phyloP scores from a whole-genome alignment of 345 rosid species.

The Moricandia moricandioides region DNA sequence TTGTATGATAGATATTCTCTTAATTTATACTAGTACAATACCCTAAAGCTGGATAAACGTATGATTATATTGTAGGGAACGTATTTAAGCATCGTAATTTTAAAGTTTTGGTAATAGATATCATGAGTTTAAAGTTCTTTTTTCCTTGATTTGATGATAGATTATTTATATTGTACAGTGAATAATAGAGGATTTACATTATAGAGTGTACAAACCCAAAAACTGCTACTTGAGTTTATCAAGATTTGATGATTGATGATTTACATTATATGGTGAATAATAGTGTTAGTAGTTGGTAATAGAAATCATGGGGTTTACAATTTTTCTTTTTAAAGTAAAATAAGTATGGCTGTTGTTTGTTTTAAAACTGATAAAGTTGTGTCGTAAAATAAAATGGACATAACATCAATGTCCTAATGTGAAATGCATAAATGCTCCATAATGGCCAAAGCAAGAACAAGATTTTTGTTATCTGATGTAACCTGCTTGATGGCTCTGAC shows the following conservation, averaged over 20 bases:
- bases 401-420: conserved; percentile 5
- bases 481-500: background rate
- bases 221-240: background rate
- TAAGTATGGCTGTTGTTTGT: background rate
- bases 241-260: background rate
- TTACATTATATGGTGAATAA: background rate
- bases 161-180: too few species aligned
- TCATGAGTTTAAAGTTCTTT: background rate
- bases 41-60: background rate
- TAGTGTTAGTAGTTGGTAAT: conserved; percentile 16
- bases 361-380: conserved; percentile 5
- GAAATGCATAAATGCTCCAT: background rate
- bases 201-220: background rate
- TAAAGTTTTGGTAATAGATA: background rate
- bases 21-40: background rate
- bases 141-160: background rate
- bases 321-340: background rate
- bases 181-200: background rate
- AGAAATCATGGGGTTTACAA: conserved; percentile 1
- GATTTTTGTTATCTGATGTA: background rate
- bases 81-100: background rate
- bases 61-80: background rate
- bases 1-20: background rate
- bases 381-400: conserved; percentile 14
- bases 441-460: background rate